Evolutionary conservation across 2,329 filamentous ascomycete species (phyloP), one percentile per base, ranked within the genome.

Genomic region (Clarireedia paspali): DNA sequence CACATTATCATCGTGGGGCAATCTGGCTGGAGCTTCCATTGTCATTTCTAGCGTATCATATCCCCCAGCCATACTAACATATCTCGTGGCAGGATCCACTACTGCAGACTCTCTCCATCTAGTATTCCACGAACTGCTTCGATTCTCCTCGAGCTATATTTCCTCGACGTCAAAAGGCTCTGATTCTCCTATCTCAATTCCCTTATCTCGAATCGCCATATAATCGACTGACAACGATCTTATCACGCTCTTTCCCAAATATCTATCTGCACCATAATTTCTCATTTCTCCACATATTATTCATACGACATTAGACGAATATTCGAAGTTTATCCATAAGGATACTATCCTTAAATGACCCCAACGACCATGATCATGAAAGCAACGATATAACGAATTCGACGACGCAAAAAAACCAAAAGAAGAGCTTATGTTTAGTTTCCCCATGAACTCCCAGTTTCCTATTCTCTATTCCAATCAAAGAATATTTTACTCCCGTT

Each of bases 101-200:
- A 60, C 39, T 66, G 63, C 57, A 66, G 57, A 51, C 55, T 68
- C 5, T 60, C 64, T 5, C 61, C 62, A 3, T 65, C 64, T 5
- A 40, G 55, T 4, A 49, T 64, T 0, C 65, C 66, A 1, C 38
- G 64, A 38, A 49, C 60, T 9, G 61, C 57, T 1, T 63, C 62
- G 20, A 64, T 68, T 17, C 47, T 68, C 4, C 59, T 67, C 15
- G 64, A 68, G 30, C 42, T 67, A 14, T 67, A 68, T 57, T 68
- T 68, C 50, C 59, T 68, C 46, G 65, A 68, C 34, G 20, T 46
- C 52, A 61, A 58, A 30, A 56, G 40, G 14, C 39, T 52, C 47
- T 57, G 42, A 12, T 7, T 36, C 27, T 49, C 14, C 20, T 20
- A 20, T 20, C 20, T 20, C 2, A 20, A 20, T 44, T 38, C 50